Conservation (phyloP, 2,329 filamentous ascomycete genomes). For the Botrytis aclada region DNA sequence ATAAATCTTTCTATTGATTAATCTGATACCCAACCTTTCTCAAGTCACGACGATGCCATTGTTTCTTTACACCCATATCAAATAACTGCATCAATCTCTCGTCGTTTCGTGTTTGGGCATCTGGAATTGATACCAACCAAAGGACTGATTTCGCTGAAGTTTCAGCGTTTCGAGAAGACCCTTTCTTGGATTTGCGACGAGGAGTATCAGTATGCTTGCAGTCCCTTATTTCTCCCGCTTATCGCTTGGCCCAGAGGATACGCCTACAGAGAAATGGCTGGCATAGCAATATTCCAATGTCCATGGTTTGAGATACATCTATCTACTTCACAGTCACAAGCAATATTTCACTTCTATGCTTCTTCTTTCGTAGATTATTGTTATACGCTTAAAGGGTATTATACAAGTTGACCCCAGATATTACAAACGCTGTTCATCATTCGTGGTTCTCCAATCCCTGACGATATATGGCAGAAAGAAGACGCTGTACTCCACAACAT, state of each 20-base stretch:
- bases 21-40: not conserved
- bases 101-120: not conserved
- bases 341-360: not conserved
- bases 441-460: not conserved
- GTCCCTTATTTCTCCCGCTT: not conserved
- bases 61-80: not conserved
- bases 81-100: not conserved
- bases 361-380: not conserved
- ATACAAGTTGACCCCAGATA: not conserved
- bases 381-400: not conserved
- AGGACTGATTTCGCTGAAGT: not conserved
- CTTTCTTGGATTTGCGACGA: not conserved
- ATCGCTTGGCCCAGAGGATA: not conserved
- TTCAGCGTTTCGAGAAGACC: not conserved
- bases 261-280: not conserved
- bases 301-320: not conserved
- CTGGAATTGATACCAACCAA: not conserved
- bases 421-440: not conserved
- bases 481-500: not conserved
- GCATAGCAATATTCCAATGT: not conserved
- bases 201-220: not conserved
- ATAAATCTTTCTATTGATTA: not conserved
- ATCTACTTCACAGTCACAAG: not conserved
- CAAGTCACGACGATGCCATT: no score
- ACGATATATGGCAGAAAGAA: not conserved